Base-by-base conservation (phyloP, 1,139 yeast species). In the Suhomyces ambrosiae region DNA sequence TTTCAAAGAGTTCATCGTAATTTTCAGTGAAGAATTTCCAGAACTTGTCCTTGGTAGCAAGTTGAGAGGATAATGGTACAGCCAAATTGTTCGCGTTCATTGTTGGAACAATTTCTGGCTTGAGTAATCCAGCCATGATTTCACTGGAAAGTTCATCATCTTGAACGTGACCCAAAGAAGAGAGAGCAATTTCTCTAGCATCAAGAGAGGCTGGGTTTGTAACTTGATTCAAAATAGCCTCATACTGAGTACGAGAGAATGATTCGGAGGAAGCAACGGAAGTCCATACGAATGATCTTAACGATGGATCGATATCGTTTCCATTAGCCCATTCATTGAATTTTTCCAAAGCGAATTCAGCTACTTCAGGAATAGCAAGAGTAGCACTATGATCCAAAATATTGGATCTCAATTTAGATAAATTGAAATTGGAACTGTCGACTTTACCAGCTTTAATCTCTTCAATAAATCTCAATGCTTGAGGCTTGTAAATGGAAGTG, bases 11-110 rank as follows among this genome's bases (percentile, higher is more conserved):
- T 5, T 52, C 61, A 23, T 60, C 66, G 67, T 82, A 84, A 54
- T 83, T 74, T 3, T 57, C 57, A 49, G 74, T 70, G 58, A 85
- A 66, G 50, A 65, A 83, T 2, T 62, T 50, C 85, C 88, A 81
- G 49, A 80, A 73, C 19, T 52, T 50, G 36, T 63, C 63, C 40
- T 82, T 76, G 1, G 81, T 69, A 3, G 53, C 55, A 7, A 73
- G 57, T 54, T 83, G 85, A 11, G 63, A 53, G 7, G 82, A 71
- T 32, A 84, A 62, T 13, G 81, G 65, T 11, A 61, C 61, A 2
- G 80, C 74, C 42, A 82, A 61, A 53, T 75, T 81, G 52, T 81
- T 85, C 17, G 79, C 70, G 55, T 86, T 88, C 86, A 86, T 86
- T 30, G 75, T 74, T n/a, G 86, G 85, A 23, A 83, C 62, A 9